Conservation (phyloP, 2,329 filamentous ascomycete species). For the Colletotrichum navitas region DNA sequence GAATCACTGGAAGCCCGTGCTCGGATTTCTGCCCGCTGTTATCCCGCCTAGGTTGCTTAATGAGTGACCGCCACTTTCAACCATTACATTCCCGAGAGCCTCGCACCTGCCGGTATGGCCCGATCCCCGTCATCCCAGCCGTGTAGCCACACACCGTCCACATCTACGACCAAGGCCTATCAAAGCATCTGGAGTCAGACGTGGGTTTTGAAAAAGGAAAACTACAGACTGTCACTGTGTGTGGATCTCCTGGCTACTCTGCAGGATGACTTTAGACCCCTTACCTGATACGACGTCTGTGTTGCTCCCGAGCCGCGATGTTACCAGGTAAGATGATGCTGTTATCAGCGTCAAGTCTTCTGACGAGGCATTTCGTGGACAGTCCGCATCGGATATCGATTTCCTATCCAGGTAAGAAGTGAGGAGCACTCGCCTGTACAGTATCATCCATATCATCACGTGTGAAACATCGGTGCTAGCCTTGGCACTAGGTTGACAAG, state of each 20-base stretch:
- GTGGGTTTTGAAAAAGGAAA: background rate
- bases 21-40: background rate
- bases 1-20: background rate
- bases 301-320: background rate
- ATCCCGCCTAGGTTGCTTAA: background rate
- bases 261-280: background rate
- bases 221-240: background rate
- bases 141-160: background rate
- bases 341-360: background rate
- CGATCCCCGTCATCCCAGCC: background rate
- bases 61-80: background rate
- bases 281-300: background rate
- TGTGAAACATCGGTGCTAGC: background rate
- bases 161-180: background rate
- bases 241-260: background rate
- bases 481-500: background rate
- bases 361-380: background rate
- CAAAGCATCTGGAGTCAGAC: background rate
- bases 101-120: background rate
- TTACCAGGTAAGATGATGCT: background rate
- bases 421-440: background rate
- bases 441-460: background rate
- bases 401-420: conserved; percentile 6
- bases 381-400: conserved; percentile 41
- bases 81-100: background rate